Evolutionary conservation across 139 green algal genomes (phyloP).

Genomic region (Diplosphaera chodatii): DNA sequence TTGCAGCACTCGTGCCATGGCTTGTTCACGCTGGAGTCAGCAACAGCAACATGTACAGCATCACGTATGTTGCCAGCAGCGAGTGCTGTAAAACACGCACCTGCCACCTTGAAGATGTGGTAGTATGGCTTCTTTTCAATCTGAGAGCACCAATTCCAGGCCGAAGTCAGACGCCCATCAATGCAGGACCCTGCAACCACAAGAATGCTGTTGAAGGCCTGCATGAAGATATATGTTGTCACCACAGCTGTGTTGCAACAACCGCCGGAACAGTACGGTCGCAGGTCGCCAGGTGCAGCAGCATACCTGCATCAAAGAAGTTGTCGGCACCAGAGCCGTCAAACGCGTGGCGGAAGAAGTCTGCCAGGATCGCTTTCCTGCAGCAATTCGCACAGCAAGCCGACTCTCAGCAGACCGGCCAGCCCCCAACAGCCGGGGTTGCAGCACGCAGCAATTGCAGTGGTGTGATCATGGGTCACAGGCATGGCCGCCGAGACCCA

Average conservation of each 20-base stretch:
- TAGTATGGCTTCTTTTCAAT: conserved; percentile 84
- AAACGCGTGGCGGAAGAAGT: conserved; percentile 95
- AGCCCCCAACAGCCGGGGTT: no score
- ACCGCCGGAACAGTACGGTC: no score
- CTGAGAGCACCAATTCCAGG: conserved; percentile 87
- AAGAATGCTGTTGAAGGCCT: no score
- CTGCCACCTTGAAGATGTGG: conserved; percentile 70
- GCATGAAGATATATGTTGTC: no score
- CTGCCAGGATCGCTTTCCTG: conserved; percentile 64
- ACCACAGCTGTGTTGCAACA: no score
- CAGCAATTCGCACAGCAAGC: neutral
- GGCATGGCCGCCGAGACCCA: neutral
- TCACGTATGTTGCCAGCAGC: no score
- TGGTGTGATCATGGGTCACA: no score
- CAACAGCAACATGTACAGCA: no score
- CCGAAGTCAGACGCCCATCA: conserved; percentile 84
- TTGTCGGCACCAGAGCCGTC: conserved; percentile 84
- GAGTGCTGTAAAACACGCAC: neutral
- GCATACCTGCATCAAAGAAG: conserved; percentile 77
- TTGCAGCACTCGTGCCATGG: no score
- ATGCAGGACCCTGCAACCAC: conserved; percentile 89
- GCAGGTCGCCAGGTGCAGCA: no score
- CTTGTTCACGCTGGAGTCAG: no score
- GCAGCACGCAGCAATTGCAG: no score
- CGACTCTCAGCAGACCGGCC: neutral